Base-by-base conservation (phyloP, 129 eudicot species). In the Chrysanthemum lavandulifolium region DNA sequence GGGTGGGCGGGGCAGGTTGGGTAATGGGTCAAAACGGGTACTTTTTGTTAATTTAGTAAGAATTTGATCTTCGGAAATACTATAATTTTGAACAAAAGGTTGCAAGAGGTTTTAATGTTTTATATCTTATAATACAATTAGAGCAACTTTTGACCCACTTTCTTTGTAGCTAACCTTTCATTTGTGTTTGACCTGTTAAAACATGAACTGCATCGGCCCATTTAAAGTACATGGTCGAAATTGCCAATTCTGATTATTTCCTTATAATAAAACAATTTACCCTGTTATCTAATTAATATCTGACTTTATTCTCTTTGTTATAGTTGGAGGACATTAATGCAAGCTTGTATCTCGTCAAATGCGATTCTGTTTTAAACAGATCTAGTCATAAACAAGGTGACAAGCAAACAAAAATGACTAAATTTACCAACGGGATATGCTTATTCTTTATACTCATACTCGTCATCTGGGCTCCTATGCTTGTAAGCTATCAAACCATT, bases 381-480 rank as follows among this genome's bases (percentile, higher is more conserved):
- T 78, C 79, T 16, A 72, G 19, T 23, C 88, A 84, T 73, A 80
- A 75, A 51, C 88, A 77, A 73, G 88, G 88, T 36, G 83, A 84
- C 54, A 74, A 64, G 79, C 88, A 84, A 69, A 71, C 83, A 19
- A 70, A 60, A 78, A 54, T 78, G 83, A 84, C 88, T 10, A 84
- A 84, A 56, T 81, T 81, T 72, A 77, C 78, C 83, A 84, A 77
- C 43, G 88, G 88, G 55, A 84, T 84, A 52, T 84, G 88, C 55
- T 71, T 84, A 21, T 84, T 84, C 78, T 76, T 84, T 45, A 73
- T 84, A 52, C 55, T 84, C 56, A 71, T 84, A 16, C 61, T 75
- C 16, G 88, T 81, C 73, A 81, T 84, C 50, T 84, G 88, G 88
- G 85, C 88, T 68, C 88, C 88, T 61, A 84, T 84, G 88, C 88